Conservation (phyloP, 2,329 filamentous ascomycete genomes). For the Penicillium sp. region DNA sequence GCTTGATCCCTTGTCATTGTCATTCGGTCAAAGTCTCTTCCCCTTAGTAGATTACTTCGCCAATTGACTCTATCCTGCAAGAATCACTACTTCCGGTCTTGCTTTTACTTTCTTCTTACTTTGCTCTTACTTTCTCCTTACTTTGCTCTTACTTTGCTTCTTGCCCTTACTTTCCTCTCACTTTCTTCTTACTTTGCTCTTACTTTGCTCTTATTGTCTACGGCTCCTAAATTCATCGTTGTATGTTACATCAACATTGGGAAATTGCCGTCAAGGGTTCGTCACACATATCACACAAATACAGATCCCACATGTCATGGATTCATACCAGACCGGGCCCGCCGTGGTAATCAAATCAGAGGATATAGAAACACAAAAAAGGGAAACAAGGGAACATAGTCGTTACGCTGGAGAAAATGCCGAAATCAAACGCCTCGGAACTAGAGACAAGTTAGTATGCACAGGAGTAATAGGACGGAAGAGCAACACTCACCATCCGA, state of each 20-base stretch:
- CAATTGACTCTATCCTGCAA: too few species aligned
- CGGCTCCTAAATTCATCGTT: too few species aligned
- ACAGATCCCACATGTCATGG: slow-evolving; percentile 1
- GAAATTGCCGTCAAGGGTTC: slow-evolving; percentile 10
- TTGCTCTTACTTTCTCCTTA: too few species aligned
- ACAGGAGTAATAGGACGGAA: background rate
- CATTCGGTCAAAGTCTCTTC: too few species aligned
- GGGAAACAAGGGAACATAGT: slow-evolving; percentile 14
- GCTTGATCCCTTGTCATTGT: too few species aligned
- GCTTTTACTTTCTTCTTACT: too few species aligned
- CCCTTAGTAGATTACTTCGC: too few species aligned
- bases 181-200: too few species aligned
- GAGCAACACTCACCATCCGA: slow-evolving; percentile 63
- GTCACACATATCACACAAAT: slow-evolving; percentile 25
- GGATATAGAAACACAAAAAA: slow-evolving; percentile 18
- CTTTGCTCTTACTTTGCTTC: too few species aligned
- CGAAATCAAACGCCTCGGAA: slow-evolving; percentile 48
- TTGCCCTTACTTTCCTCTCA: too few species aligned
- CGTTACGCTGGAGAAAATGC: slow-evolving; percentile 4
- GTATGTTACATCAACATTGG: slow-evolving; percentile 8
- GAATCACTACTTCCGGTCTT: too few species aligned
- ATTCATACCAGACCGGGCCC: slow-evolving; percentile 25
- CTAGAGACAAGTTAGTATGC: slow-evolving; percentile 34
- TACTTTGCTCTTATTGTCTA: too few species aligned
- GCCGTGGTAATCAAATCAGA: slow-evolving; percentile 26